Conservation (phyloP, 2,329 filamentous ascomycete genomes). For the Penicillium sp. region DNA sequence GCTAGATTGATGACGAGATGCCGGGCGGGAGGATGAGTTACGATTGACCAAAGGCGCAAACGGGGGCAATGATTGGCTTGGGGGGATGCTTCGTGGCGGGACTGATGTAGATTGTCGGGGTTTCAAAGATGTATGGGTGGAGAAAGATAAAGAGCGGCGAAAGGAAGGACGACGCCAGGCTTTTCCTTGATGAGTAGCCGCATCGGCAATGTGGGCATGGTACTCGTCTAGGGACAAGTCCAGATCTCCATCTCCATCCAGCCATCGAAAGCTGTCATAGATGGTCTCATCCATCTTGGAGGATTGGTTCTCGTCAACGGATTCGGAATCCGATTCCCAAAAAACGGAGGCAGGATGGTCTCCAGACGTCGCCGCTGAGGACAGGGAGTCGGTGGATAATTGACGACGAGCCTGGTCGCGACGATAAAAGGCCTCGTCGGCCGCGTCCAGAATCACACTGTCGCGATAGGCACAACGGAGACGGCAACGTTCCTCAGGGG, state of each 20-base stretch:
- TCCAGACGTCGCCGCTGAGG: slow-evolving; percentile 13
- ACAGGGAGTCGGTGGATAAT: slow-evolving; percentile 26
- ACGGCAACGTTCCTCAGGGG: slow-evolving; percentile 67
- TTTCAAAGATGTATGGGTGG: slow-evolving; percentile 60
- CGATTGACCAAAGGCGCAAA: slow-evolving; percentile 19
- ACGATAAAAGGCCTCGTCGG: slow-evolving; percentile 59
- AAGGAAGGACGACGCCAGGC: slow-evolving; percentile 58
- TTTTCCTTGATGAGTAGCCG: slow-evolving; percentile 33
- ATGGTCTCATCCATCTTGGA: slow-evolving; percentile 55
- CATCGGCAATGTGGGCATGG: slow-evolving; percentile 61
- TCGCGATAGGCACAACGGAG: slow-evolving; percentile 55
- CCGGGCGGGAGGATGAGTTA: slow-evolving; percentile 42
- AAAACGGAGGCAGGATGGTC: slow-evolving; percentile 26
- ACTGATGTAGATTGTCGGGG: slow-evolving; percentile 42
- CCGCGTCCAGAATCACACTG: slow-evolving; percentile 57
- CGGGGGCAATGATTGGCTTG: slow-evolving; percentile 37
- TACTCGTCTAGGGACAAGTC: slow-evolving; percentile 72
- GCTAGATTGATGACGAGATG: slow-evolving; percentile 51
- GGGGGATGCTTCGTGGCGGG: slow-evolving; percentile 39
- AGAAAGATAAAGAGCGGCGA: slow-evolving; percentile 70
- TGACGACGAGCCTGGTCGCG: slow-evolving; percentile 31
- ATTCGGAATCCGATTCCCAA: slow-evolving; percentile 32
- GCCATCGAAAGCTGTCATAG: slow-evolving; percentile 70
- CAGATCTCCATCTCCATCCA: slow-evolving; percentile 71
- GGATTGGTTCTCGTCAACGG: slow-evolving; percentile 25